A percentile compares a stretch with the other conserved stretches of the same genome.
Conservation (phyloP, 306 rosid genomes). For the Ochetophila trinervis region DNA sequence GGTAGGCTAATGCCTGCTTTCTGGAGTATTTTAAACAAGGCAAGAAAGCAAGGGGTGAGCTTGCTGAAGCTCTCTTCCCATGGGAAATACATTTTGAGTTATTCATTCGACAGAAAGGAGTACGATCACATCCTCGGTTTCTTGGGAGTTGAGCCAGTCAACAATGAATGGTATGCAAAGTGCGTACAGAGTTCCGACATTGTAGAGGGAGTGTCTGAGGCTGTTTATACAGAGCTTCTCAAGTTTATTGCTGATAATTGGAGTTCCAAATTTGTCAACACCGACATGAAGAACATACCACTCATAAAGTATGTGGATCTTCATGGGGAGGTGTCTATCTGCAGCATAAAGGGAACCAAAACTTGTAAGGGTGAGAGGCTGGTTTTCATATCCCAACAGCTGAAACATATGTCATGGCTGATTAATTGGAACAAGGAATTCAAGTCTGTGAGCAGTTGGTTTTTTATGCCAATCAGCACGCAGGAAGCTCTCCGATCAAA, state of each 20-base stretch:
- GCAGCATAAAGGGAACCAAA: conserved; percentile 30
- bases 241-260: conserved; percentile 43
- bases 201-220: conserved; percentile 51
- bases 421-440: conserved; percentile 51
- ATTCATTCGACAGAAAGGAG: conserved; percentile 44
- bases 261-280: conserved; percentile 22
- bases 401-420: conserved; percentile 45
- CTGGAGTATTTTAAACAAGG: conserved; percentile 50
- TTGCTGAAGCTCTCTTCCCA: conserved; percentile 51
- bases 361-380: neutral
- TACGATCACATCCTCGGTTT: conserved; percentile 42
- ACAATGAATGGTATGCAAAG: conserved; percentile 61
- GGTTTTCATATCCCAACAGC: conserved; percentile 25
- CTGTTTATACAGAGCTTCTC: conserved; percentile 47
- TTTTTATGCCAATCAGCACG: conserved; percentile 54
- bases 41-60: conserved; percentile 34
- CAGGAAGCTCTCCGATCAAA: conserved; percentile 37
- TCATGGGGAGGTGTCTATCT: conserved; percentile 33
- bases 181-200: conserved; percentile 58
- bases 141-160: conserved; percentile 45
- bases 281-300: conserved; percentile 37
- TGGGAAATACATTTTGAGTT: conserved; percentile 42
- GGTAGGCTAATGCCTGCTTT: conserved; percentile 54
- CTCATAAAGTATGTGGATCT: conserved; percentile 44
- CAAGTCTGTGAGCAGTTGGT: conserved; percentile 9